Conservation (phyloP, 345 rosid species). For the Salix arbutifolia region DNA sequence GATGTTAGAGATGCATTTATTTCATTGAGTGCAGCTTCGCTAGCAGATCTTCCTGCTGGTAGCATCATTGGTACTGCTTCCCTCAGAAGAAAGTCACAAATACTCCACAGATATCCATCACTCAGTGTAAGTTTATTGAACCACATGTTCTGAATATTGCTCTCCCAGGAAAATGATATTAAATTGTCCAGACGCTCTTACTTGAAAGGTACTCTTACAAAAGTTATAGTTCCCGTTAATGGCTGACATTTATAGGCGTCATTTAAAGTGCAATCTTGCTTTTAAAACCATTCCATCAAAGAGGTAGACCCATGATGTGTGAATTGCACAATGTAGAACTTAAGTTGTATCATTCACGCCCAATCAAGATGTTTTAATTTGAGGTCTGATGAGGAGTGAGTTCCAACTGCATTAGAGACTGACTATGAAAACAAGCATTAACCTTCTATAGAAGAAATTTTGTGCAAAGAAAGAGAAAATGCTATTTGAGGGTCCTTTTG, state of each 20-base stretch:
- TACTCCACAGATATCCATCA: constrained; percentile 81
- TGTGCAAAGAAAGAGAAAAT: background rate
- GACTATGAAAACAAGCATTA: too few relatives aligned
- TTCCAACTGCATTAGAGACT: too few relatives aligned
- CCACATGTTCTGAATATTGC: background rate
- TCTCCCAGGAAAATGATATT: background rate
- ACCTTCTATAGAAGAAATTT: too few relatives aligned
- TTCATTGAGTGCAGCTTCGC: constrained; percentile 51
- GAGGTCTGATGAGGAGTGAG: too few relatives aligned
- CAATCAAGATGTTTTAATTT: too few relatives aligned
- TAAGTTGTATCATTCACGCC: too few relatives aligned
- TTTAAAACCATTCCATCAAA: background rate
- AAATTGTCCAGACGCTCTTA: background rate
- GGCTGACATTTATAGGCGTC: background rate
- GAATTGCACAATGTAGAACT: too few relatives aligned
- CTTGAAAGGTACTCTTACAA: background rate
- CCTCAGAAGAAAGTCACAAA: constrained; percentile 90
- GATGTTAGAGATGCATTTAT: constrained; percentile 97
- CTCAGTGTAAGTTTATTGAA: constrained; percentile 45
- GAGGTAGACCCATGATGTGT: too few relatives aligned
- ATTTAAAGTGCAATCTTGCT: background rate
- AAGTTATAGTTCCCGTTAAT: background rate
- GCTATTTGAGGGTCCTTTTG: background rate
- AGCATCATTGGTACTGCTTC: constrained; percentile 95
- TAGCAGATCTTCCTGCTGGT: constrained; percentile 80